Evolutionary conservation across 495 filamentous ascomycete species (phyloP).

Genomic region (Paragyromitra xinjiangensis): DNA sequence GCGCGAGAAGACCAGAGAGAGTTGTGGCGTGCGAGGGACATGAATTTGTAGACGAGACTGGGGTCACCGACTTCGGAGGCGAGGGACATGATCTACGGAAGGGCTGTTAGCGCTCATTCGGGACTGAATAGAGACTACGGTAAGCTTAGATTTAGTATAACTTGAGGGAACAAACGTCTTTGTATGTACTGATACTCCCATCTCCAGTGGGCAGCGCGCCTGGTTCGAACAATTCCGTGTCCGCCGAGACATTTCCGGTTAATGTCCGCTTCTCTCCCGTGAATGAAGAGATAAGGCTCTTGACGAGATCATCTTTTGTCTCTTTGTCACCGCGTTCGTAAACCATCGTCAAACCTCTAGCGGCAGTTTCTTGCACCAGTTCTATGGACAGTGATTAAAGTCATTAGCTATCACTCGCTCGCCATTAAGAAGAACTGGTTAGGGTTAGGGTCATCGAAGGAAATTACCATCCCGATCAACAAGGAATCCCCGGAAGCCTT

Average conservation of each 20-base stretch:
- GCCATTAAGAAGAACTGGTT: neutral
- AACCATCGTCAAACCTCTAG: slow-evolving; percentile 84
- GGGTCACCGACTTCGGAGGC: slow-evolving; percentile 94
- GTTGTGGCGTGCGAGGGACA: slow-evolving; percentile 93
- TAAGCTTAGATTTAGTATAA: neutral
- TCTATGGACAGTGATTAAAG: slow-evolving; percentile 60
- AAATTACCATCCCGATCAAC: slow-evolving; percentile 73
- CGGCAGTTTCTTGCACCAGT: slow-evolving; percentile 93
- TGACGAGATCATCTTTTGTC: slow-evolving; percentile 82
- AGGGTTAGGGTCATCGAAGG: neutral
- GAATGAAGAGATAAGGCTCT: slow-evolving; percentile 85
- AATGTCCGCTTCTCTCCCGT: slow-evolving; percentile 75
- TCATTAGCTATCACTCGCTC: slow-evolving; percentile 46
- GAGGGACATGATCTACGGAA: slow-evolving; percentile 78
- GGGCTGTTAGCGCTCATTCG: too few relatives aligned
- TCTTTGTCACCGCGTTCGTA: slow-evolving; percentile 87
- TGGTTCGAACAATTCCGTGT: slow-evolving; percentile 94
- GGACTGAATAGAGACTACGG: too few relatives aligned
- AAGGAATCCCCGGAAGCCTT: slow-evolving; percentile 85
- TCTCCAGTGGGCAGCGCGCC: slow-evolving; percentile 91
- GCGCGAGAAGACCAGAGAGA: slow-evolving; percentile 95
- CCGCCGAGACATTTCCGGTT: slow-evolving; percentile 77
- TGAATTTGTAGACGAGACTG: slow-evolving; percentile 94
- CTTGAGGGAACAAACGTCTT: slow-evolving; percentile 40
- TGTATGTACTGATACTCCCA: slow-evolving; percentile 91